Evolutionary conservation across 441 rosid species (phyloP), one percentile per base, ranked within the genome.

Genomic region (Pelargonium australe): DNA sequence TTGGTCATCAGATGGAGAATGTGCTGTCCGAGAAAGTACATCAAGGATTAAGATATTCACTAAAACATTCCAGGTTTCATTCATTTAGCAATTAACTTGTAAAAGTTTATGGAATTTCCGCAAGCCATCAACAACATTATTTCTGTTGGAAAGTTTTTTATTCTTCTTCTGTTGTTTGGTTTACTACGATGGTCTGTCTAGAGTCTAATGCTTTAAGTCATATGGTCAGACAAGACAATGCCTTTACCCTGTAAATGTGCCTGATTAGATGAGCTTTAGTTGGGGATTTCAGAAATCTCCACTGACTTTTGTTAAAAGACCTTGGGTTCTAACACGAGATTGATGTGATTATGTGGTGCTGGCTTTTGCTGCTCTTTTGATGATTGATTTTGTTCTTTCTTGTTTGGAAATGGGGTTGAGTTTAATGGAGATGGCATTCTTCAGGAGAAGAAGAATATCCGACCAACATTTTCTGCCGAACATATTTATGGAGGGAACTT

Each of bases 1-100:
- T 70, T 95, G 99, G 99, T 92, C 99, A 45, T 86, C 91, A 70
- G 99, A 95, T 67, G 98, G 99, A 64, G 98, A 95, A 79, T 89
- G 88, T 88, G 99, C 98, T 79, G 92, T 88, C 75, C 85, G 95
- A 78, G 99, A 95, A 80, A 95, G 96, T 77, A 80, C 98, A 58
- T 84, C 99, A 66, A 92, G 86, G 89, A 86, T 95, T 41, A 92
- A 89, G 84, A 81, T 90, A 71, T 92, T 92, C 94, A 88, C 92
- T 70, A 90, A 95, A 80, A 92, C 66, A 75, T 95, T 95, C 82
- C 97, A 90, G 97, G 98, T 95, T 75, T 76, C 76, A 20, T 60
- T 60, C 64, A 60, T 60, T 20, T 60, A 23, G 25, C 25, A 23
- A 23, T 20, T 28, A 60, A 10, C 64, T 23, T 58, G 63, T 58